A percentile compares a stretch with the other conserved stretches of the same genome.
These are phyloP conservation scores for Chaetomium tenue DNA, from an alignment of 495 filamentous ascomycete genomes.

Conservation along the genomic window DNA sequence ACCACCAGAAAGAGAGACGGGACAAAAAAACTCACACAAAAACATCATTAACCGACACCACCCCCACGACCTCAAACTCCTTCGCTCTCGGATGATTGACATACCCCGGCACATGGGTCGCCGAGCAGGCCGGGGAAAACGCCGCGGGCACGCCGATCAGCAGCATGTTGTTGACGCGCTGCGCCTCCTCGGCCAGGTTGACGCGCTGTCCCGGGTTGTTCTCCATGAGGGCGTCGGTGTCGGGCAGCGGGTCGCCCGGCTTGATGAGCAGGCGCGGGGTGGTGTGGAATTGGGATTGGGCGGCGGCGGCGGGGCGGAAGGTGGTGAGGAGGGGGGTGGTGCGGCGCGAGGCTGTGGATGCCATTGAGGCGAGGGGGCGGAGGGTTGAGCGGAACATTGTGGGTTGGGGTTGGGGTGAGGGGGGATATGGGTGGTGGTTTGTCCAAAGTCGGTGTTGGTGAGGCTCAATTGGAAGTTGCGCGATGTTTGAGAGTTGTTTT, in stretches of 20 bases:
- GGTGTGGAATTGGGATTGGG: constrained; percentile 49
- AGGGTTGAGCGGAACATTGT: constrained; percentile 11
- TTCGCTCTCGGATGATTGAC: constrained; percentile 70
- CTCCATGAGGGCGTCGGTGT: constrained; percentile 61
- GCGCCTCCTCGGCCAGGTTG: constrained; percentile 74
- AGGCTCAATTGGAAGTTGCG: constrained; percentile 10
- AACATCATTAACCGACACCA: constrained; percentile 90
- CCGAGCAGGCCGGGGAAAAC: constrained; percentile 78
- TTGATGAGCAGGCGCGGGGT: constrained; percentile 52
- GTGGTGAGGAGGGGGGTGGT: too few relatives aligned
- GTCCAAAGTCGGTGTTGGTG: neutral
- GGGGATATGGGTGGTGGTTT: neutral
- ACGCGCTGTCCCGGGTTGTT: constrained; percentile 74
- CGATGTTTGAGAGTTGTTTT: neutral
- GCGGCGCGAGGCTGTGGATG: neutral
- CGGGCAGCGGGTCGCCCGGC: constrained; percentile 61
- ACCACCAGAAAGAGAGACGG: neutral
- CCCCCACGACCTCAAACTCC: constrained; percentile 75
- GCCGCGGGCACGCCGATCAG: constrained; percentile 83
- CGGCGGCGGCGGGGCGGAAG: constrained; percentile 17
- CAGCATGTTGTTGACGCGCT: constrained; percentile 67
- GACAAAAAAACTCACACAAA: constrained; percentile 69
- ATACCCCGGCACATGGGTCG: constrained; percentile 77
- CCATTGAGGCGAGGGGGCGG: constrained; percentile 6
- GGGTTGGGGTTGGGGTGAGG: neutral